A percentile compares a stretch with the other conserved stretches of the same genome.
Evolutionary conservation across 768 basidiomycete species (phyloP).

Genomic region (Auricularia cornea): DNA sequence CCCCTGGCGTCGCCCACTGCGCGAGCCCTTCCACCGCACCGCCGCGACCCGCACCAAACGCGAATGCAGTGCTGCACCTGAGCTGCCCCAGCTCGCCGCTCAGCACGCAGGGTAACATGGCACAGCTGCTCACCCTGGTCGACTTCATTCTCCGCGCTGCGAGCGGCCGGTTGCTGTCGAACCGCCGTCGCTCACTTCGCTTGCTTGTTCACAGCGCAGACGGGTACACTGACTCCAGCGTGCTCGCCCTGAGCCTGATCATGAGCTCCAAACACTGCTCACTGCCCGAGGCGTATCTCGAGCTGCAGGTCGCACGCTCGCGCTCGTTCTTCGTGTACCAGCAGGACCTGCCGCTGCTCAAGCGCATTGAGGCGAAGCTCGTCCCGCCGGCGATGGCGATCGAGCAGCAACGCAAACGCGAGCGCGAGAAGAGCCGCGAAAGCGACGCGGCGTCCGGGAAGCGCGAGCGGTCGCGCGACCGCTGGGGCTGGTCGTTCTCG

Average conservation of each 20-base stretch:
- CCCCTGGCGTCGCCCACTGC: constrained; percentile 12
- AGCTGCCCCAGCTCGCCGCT: constrained; percentile 57
- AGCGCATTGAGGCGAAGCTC: constrained; percentile 54
- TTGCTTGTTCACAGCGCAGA: constrained; percentile 76
- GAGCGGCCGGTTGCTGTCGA: constrained; percentile 6
- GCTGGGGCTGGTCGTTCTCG: constrained; percentile 6
- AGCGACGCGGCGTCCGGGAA: neutral
- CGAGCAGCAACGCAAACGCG: constrained; percentile 10
- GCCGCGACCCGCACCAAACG: constrained; percentile 62
- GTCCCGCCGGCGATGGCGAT: neutral
- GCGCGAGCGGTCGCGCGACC: neutral
- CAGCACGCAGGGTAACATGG: neutral
- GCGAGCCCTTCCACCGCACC: constrained; percentile 27
- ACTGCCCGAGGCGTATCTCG: constrained; percentile 86
- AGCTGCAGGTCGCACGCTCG: constrained; percentile 53
- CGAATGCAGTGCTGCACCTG: constrained; percentile 33
- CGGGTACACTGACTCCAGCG: constrained; percentile 88
- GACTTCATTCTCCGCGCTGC: constrained; percentile 1
- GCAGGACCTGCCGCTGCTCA: constrained; percentile 63
- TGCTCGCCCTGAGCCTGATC: constrained; percentile 76
- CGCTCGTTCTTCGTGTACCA: constrained; percentile 91
- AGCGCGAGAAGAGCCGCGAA: constrained; percentile 8
- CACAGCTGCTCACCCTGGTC: neutral
- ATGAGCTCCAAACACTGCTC: constrained; percentile 64
- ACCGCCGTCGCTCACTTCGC: constrained; percentile 33